Conservation (phyloP, 129 eudicot species). For the Helianthus annuus region DNA sequence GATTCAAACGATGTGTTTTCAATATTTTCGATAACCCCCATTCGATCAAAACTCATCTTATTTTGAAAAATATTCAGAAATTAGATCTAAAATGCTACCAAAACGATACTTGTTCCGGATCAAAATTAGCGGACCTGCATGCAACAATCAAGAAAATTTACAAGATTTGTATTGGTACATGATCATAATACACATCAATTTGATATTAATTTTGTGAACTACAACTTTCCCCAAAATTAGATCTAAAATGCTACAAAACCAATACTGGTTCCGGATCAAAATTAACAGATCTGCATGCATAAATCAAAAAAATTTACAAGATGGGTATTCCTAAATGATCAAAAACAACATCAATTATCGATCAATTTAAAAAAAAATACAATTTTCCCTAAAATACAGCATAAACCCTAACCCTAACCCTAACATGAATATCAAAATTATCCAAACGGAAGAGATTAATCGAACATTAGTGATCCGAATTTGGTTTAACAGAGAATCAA, state of each 20-base stretch:
- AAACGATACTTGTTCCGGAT: background rate
- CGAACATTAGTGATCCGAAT: background rate
- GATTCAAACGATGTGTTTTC: background rate
- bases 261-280: background rate
- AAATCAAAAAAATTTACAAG: background rate
- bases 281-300: background rate
- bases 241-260: background rate
- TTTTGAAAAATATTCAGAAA: background rate
- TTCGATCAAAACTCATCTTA: background rate
- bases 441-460: background rate
- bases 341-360: background rate
- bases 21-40: background rate
- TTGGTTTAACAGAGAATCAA: background rate
- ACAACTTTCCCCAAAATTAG: background rate
- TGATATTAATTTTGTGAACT: background rate
- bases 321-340: background rate
- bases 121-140: background rate
- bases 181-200: background rate
- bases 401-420: constrained; percentile 19
- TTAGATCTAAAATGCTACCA: background rate
- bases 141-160: background rate
- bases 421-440: background rate
- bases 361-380: background rate
- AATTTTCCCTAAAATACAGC: background rate
- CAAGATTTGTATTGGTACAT: background rate